Base-by-base conservation (phyloP, 1,139 yeast species). In the Debaryomycetaceae sp. region DNA sequence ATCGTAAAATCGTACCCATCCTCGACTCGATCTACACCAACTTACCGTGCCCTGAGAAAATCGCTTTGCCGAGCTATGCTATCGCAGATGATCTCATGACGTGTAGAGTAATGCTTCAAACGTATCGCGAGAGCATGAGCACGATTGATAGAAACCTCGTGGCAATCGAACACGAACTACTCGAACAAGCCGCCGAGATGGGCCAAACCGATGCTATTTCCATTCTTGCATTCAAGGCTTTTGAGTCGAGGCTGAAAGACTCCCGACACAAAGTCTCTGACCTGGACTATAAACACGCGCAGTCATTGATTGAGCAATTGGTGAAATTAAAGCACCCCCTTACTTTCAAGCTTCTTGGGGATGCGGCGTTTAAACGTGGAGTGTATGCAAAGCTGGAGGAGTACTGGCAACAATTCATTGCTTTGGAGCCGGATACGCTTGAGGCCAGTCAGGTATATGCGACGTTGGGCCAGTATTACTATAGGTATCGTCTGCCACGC, bases 201-300 rank as follows among this genome's bases (percentile, higher is more conserved):
- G 95, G 95, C 1, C 72, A 80, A 44, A 70, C 75, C 37, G 85
- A 85, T 50, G 95, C 95, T 1, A 73, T 86, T 16, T 62, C 90
- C 2, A 57, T 82, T 12, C 52, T 86, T 15, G 72, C 85, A 24
- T 85, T 66, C 55, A 80, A 65, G 37, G 20, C 20, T 18, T 7
- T 6, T 6, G 57, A 41, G 10, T 43, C 39, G 18, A 31, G 51
- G 40, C 29, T 39, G 23, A 6, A 6, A 7, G 26, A 12, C 6
- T 27, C 37, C 11, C 39, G 45, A 22, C 41, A 49, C 6, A 37
- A 49, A 1, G 59, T 62, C 8, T 41, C 53, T 33, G 45, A 48
- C 10, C 80, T 72, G 4, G 95, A 85, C 37, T 65, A 62, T 36
- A 43, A 48, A 3, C 68, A 77, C 47, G 93, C 94, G 1, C 69